Conservation (phyloP, 2,329 filamentous ascomycete genomes). For the Colletotrichum endophyticum region DNA sequence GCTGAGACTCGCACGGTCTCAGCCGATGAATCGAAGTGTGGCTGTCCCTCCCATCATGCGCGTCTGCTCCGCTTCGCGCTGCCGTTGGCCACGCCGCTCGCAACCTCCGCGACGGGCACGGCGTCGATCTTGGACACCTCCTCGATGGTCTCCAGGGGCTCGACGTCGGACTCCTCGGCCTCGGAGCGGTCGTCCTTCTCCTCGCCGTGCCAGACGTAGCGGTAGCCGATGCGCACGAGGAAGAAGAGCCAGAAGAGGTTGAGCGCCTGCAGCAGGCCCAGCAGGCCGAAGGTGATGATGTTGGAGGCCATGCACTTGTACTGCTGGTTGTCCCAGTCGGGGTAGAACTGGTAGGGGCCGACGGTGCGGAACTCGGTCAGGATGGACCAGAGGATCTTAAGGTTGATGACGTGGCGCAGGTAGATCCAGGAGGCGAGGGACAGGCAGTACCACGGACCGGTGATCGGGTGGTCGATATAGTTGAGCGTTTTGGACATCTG, state of each 20-base stretch:
- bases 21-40: neutral
- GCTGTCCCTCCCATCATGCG: neutral
- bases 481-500: conserved; percentile 74
- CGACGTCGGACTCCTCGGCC: conserved; percentile 54
- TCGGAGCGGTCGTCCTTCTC: conserved; percentile 63
- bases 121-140: conserved; percentile 11
- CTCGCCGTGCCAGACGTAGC: conserved; percentile 53
- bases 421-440: conserved; percentile 75
- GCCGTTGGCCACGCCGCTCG: neutral
- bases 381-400: conserved; percentile 62
- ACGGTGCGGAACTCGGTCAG: conserved; percentile 62
- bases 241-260: conserved; percentile 68
- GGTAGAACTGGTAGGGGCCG: conserved; percentile 57
- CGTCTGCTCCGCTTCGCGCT: conserved; percentile 4
- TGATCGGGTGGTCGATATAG: conserved; percentile 68
- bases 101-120: neutral
- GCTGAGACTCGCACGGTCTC: neutral
- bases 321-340: conserved; percentile 62
- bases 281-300: conserved; percentile 55
- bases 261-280: conserved; percentile 58
- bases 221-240: conserved; percentile 59
- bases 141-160: conserved; percentile 25
- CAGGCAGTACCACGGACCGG: conserved; percentile 67
- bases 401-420: conserved; percentile 71
- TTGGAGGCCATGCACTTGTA: conserved; percentile 64